Percentiles rank a stretch among this genome's conserved stretches.
Evolutionary conservation across 225 moss, liverwort and hornwort species (phyloP).

Genomic region (Physcomitrium patens): DNA sequence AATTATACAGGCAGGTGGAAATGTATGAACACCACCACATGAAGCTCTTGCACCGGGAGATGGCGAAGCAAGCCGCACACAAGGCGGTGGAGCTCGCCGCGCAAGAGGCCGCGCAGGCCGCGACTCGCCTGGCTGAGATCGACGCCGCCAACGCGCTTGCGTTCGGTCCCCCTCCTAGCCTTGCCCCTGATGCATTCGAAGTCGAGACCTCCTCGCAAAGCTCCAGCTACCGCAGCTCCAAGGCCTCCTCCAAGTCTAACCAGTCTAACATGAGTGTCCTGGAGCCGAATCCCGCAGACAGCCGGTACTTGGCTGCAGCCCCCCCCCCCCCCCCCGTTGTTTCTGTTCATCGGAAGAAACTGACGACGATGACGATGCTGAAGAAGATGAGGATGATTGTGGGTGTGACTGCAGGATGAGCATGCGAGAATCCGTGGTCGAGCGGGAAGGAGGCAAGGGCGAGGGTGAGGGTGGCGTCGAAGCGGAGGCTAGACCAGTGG

Average conservation of each 20-base stretch:
- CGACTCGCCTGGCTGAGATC: slow-evolving; percentile 23
- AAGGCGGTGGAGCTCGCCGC: slow-evolving; percentile 52
- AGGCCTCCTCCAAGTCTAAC: too few species aligned
- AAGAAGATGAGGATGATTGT: too few species aligned
- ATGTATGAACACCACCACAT: slow-evolving; percentile 82
- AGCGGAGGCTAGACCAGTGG: neutral
- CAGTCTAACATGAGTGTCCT: too few species aligned
- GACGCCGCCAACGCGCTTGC: slow-evolving; percentile 33
- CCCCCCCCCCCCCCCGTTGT: too few species aligned
- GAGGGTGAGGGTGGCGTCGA: slow-evolving; percentile 20
- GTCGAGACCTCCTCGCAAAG: neutral
- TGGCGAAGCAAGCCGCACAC: slow-evolving; percentile 35
- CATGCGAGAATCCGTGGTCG: fast-evolving
- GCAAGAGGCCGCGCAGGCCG: slow-evolving; percentile 47
- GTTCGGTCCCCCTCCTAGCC: slow-evolving; percentile 19
- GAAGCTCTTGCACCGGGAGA: slow-evolving; percentile 48
- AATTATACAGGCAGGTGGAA: slow-evolving; percentile 67
- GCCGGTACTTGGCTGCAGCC: too few species aligned
- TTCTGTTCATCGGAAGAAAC: too few species aligned
- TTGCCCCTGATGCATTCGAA: neutral
- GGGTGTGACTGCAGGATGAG: too few species aligned
- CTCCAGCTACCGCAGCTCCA: neutral
- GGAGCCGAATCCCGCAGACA: too few species aligned
- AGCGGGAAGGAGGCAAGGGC: neutral
- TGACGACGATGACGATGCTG: too few species aligned